Percentiles rank a stretch among this genome's conserved stretches.
phyloP scores from a whole-genome alignment of 306 rosid species.

The Dalbergia oliveri region DNA sequence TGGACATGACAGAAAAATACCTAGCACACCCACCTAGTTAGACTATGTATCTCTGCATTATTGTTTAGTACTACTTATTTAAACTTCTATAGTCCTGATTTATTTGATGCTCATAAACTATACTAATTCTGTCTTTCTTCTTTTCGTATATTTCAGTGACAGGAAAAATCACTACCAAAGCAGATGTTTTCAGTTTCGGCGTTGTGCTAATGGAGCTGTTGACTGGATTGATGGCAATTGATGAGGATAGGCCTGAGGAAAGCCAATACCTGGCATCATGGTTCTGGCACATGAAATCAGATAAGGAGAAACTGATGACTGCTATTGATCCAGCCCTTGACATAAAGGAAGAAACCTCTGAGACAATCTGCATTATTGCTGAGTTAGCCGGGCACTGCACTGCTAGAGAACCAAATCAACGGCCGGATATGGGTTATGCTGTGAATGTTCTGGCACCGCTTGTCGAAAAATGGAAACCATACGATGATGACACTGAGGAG shows the following conservation, averaged over 20 bases:
- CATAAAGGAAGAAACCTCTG: conserved; percentile 66
- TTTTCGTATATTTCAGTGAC: conserved; percentile 65
- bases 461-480: conserved; percentile 87
- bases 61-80: neutral
- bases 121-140: conserved; percentile 44
- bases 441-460: conserved; percentile 79
- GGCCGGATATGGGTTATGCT: conserved; percentile 89
- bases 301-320: conserved; percentile 69
- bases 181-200: conserved; percentile 89
- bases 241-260: conserved; percentile 83
- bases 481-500: conserved; percentile 68
- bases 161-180: conserved; percentile 90
- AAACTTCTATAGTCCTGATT: neutral
- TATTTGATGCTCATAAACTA: conserved; percentile 6
- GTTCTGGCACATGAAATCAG: conserved; percentile 86
- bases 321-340: conserved; percentile 76
- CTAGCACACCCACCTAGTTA: neutral
- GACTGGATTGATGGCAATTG: conserved; percentile 90
- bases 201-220: conserved; percentile 88
- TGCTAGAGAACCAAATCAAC: conserved; percentile 80
- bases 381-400: conserved; percentile 94
- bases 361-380: conserved; percentile 59
- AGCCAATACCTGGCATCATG: conserved; percentile 85
- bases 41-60: neutral
- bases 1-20: neutral